Evolutionary conservation across 768 basidiomycete species (phyloP).

Genomic region (Mycena galericulata): DNA sequence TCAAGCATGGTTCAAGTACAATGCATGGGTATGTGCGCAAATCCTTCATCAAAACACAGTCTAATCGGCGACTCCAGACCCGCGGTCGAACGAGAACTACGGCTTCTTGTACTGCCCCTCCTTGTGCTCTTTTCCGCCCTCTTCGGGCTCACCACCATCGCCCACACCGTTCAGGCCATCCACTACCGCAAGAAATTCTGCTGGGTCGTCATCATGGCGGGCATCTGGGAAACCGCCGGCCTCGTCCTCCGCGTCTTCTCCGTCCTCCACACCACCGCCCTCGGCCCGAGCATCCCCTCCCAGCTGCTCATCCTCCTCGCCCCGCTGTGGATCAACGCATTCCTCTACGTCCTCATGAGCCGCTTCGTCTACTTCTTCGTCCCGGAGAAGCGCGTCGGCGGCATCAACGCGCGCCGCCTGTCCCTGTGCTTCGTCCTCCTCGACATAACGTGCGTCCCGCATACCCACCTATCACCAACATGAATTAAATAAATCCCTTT

Average conservation of each 20-base stretch:
- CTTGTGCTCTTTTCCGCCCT: constrained; percentile 34
- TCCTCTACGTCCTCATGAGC: constrained; percentile 37
- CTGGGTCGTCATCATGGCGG: constrained; percentile 41
- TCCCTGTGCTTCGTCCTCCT: constrained; percentile 34
- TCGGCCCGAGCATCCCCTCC: constrained; percentile 13
- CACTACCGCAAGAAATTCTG: constrained; percentile 37
- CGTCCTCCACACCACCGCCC: constrained; percentile 14
- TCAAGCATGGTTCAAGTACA: too few species aligned
- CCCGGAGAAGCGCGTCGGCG: constrained; percentile 34
- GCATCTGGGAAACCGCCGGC: constrained; percentile 35
- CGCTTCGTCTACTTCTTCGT: constrained; percentile 38
- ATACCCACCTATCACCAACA: not conserved
- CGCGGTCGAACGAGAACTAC: too few species aligned
- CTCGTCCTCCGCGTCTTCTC: constrained; percentile 32
- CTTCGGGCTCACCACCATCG: constrained; percentile 33
- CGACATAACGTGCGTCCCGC: constrained; percentile 32
- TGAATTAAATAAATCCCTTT: not conserved
- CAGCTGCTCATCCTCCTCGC: constrained; percentile 38
- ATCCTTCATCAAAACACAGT: too few species aligned
- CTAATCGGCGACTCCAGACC: too few species aligned
- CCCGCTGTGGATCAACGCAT: constrained; percentile 41
- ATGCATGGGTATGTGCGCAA: too few species aligned
- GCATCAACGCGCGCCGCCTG: constrained; percentile 34
- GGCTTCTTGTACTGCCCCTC: constrained; percentile 35
- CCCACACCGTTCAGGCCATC: constrained; percentile 33